Conservation (phyloP, 2,329 filamentous ascomycete species). For the Aspergillus sp. region DNA sequence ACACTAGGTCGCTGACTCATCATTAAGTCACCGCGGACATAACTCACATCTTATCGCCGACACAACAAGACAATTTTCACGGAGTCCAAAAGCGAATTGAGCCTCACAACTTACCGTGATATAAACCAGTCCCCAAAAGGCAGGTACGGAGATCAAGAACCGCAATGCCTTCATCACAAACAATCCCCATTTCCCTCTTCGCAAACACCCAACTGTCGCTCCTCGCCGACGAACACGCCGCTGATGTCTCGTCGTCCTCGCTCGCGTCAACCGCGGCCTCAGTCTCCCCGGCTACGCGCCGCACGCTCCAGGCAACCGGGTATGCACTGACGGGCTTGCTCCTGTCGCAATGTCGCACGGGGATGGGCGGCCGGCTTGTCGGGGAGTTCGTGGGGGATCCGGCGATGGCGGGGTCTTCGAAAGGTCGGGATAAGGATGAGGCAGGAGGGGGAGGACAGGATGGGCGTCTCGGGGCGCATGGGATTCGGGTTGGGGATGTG, state of each 20-base stretch:
- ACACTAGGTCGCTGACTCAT: too few relatives aligned
- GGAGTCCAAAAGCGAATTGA: too few relatives aligned
- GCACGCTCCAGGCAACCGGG: slow-evolving; percentile 36
- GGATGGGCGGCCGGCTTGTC: slow-evolving; percentile 82
- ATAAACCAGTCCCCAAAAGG: neutral
- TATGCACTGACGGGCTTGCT: slow-evolving; percentile 46
- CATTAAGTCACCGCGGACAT: too few relatives aligned
- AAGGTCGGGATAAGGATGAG: slow-evolving; percentile 5
- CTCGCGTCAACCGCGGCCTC: slow-evolving; percentile 34
- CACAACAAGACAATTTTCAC: too few relatives aligned
- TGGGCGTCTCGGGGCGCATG: slow-evolving; percentile 37
- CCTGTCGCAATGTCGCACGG: slow-evolving; percentile 70
- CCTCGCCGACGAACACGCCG: slow-evolving; percentile 37
- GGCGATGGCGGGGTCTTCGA: slow-evolving; percentile 47
- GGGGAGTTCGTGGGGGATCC: slow-evolving; percentile 67
- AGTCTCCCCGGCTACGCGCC: slow-evolving; percentile 35
- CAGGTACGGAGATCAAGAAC: neutral
- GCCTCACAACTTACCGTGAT: neutral
- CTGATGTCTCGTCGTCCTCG: slow-evolving; percentile 36
- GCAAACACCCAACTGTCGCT: slow-evolving; percentile 36
- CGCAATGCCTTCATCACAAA: neutral
- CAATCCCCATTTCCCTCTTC: slow-evolving; percentile 33
- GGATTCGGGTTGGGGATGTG: slow-evolving; percentile 42
- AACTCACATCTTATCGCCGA: too few relatives aligned
- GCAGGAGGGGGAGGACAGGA: slow-evolving; percentile 36